These are phyloP conservation scores for Xylariaceae sp. DNA, from an alignment of 2,329 filamentous ascomycete genomes.

Conservation along the genomic window DNA sequence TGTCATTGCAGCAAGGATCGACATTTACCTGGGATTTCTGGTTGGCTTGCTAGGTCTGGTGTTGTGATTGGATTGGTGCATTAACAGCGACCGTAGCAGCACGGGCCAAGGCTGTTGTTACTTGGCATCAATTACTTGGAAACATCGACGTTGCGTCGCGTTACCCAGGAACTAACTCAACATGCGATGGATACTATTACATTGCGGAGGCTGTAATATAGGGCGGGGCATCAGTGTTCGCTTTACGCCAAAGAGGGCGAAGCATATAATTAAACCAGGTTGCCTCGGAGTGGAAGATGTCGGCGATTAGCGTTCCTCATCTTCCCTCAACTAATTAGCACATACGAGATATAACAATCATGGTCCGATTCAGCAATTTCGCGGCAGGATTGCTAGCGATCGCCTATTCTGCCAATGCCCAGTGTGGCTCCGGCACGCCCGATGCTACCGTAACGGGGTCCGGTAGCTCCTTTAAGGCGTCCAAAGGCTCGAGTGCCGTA, in stretches of 20 bases:
- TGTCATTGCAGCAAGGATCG: background rate
- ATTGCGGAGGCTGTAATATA: no score
- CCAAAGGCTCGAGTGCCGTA: conserved; percentile 49
- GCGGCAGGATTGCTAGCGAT: background rate
- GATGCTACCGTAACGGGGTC: conserved; percentile 35
- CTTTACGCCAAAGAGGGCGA: no score
- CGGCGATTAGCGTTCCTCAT: background rate
- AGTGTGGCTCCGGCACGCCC: conserved; percentile 35
- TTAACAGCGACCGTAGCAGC: no score
- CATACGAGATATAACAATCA: background rate
- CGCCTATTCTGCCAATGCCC: background rate
- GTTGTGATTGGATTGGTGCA: background rate
- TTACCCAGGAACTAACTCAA: background rate
- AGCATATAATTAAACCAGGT: no score
- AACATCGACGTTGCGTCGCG: background rate
- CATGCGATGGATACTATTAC: no score
- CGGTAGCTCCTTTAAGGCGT: conserved; percentile 33
- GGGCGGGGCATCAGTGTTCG: no score
- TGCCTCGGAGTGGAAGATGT: background rate
- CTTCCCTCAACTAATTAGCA: background rate
- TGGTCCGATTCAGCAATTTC: background rate
- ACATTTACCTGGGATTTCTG: background rate
- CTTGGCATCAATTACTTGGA: background rate
- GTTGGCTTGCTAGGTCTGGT: background rate
- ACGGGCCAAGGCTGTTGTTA: background rate